Evolutionary conservation across 345 rosid genomes (phyloP).

Genomic region (Sonneratia alba): DNA sequence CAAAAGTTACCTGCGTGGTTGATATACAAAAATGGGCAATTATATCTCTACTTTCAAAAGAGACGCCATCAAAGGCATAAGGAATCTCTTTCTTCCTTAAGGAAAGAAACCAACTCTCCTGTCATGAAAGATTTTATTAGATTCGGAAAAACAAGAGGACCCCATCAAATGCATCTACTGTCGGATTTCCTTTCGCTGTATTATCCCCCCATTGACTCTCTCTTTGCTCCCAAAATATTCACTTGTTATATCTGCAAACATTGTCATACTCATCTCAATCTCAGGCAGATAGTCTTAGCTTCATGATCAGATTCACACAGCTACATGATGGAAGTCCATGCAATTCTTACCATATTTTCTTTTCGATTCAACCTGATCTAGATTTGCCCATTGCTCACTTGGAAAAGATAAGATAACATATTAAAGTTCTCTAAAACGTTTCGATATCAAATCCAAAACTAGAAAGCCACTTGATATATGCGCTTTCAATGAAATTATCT

Average conservation of each 20-base stretch:
- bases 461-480: neutral
- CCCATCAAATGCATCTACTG: constrained; percentile 5
- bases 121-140: constrained; percentile 1
- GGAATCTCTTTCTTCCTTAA: neutral
- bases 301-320: neutral
- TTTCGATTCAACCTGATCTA: neutral
- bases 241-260: neutral
- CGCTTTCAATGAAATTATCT: neutral
- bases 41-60: neutral
- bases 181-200: neutral
- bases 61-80: neutral
- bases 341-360: neutral
- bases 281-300: neutral
- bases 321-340: too few relatives aligned
- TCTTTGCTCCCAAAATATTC: neutral
- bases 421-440: neutral
- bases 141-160: neutral
- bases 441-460: neutral
- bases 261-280: neutral
- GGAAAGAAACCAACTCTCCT: neutral
- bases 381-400: neutral
- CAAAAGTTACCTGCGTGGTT: neutral
- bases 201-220: neutral
- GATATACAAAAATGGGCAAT: neutral
- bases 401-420: neutral